phyloP scores from a whole-genome alignment of 768 basidiomycete genomes.

The Boletus insuetus region DNA sequence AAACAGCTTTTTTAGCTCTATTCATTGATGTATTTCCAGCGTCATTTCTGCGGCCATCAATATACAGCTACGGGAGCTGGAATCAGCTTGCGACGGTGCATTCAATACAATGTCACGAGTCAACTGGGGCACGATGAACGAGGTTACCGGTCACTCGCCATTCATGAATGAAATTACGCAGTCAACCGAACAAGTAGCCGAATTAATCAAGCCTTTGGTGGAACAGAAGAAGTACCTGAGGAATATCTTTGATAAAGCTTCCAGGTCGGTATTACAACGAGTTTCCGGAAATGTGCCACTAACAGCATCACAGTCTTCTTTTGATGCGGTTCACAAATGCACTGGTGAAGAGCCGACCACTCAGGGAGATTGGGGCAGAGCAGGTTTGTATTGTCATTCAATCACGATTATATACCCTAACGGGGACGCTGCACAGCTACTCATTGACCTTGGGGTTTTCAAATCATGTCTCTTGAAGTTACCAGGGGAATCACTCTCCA shows the following conservation, averaged over 20 bases:
- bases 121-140: constrained; percentile 73
- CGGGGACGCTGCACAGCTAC: constrained; percentile 46
- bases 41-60: constrained; percentile 83
- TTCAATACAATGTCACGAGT: constrained; percentile 75
- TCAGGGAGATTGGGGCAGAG: constrained; percentile 93
- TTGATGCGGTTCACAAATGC: constrained; percentile 86
- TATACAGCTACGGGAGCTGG: constrained; percentile 80
- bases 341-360: constrained; percentile 84
- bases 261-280: constrained; percentile 54
- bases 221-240: constrained; percentile 95
- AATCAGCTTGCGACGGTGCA: constrained; percentile 75
- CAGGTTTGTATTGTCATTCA: constrained; percentile 51
- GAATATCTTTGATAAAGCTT: constrained; percentile 92
- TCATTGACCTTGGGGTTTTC: constrained; percentile 87
- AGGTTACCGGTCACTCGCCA: constrained; percentile 83
- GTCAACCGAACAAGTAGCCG: constrained; percentile 72
- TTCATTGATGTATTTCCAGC: constrained; percentile 37
- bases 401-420: neutral
- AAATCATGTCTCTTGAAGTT: constrained; percentile 81
- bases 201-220: constrained; percentile 72
- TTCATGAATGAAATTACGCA: constrained; percentile 78
- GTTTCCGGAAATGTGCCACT: neutral
- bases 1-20: neutral
- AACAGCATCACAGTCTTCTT: constrained; percentile 54
- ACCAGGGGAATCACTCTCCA: constrained; percentile 66